Evolutionary conservation across 2,329 filamentous ascomycete species (phyloP).

Genomic region (Trichophyton mentagrophytes): DNA sequence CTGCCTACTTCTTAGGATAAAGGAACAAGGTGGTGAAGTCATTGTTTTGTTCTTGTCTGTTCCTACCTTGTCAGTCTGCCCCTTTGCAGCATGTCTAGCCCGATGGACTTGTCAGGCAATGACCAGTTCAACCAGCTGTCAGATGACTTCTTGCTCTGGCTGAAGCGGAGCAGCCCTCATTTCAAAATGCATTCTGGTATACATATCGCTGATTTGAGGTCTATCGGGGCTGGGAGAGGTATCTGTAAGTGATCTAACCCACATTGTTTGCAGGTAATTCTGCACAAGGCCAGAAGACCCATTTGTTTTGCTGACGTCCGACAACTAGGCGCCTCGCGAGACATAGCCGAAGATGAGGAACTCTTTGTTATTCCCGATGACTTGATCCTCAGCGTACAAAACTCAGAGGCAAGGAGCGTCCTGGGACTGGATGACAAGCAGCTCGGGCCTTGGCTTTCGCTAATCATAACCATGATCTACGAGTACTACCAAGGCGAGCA

Average conservation of each 20-base stretch:
- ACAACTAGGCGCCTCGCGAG: slow-evolving; percentile 51
- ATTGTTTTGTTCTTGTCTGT: not conserved
- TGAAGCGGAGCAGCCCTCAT: slow-evolving; percentile 34
- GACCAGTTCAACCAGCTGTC: slow-evolving; percentile 35
- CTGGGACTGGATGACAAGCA: slow-evolving; percentile 43
- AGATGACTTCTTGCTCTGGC: slow-evolving; percentile 45
- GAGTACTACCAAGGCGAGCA: slow-evolving; percentile 48
- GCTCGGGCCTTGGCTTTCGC: slow-evolving; percentile 41
- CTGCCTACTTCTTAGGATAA: not conserved
- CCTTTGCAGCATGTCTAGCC: not conserved
- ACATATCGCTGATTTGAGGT: slow-evolving; percentile 44
- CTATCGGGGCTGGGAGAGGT: slow-evolving; percentile 46
- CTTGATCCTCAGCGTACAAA: slow-evolving; percentile 58
- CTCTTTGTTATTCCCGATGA: slow-evolving; percentile 68
- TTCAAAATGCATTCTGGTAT: slow-evolving; percentile 48
- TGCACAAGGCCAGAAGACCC: not conserved
- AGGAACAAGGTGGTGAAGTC: not conserved
- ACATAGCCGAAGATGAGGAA: slow-evolving; percentile 61
- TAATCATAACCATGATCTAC: slow-evolving; percentile 71
- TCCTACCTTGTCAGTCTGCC: not conserved
- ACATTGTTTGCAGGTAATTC: not conserved
- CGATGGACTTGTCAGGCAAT: not conserved
- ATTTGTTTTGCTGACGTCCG: slow-evolving; percentile 12
- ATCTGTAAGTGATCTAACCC: slow-evolving; percentile 41
- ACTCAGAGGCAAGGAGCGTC: slow-evolving; percentile 51